phyloP scores from a whole-genome alignment of 345 rosid genomes.

The Jatropha curcas region DNA sequence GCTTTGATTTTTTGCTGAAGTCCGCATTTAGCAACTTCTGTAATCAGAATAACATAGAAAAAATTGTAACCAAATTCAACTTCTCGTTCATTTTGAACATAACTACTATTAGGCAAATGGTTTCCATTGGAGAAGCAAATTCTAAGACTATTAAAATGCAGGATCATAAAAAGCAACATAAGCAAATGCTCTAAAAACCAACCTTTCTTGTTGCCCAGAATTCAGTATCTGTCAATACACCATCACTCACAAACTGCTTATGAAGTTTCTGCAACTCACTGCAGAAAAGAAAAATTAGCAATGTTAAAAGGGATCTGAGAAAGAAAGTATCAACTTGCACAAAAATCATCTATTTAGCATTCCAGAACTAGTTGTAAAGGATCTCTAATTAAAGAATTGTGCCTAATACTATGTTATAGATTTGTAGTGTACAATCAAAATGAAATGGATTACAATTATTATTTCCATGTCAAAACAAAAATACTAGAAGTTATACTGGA shows the following conservation, averaged over 20 bases:
- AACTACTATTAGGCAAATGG: background rate
- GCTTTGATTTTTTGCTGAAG: constrained; percentile 66
- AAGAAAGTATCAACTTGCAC: constrained; percentile 1
- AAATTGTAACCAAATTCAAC: constrained; percentile 13
- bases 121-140: background rate
- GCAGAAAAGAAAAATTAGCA: constrained; percentile 21
- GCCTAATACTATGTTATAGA: background rate
- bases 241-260: constrained; percentile 60
- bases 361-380: constrained; percentile 8
- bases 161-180: constrained; percentile 4
- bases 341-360: constrained; percentile 4
- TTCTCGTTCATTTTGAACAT: background rate
- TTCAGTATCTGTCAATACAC: constrained; percentile 73
- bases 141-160: constrained; percentile 7
- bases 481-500: background rate
- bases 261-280: constrained; percentile 86
- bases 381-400: background rate
- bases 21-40: constrained; percentile 78
- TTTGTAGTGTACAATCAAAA: background rate
- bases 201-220: constrained; percentile 99
- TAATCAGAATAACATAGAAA: constrained; percentile 25
- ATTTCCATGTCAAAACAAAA: background rate
- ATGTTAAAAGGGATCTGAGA: background rate
- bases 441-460: background rate
- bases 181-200: constrained; percentile 15